Base-by-base conservation (phyloP, 805 yeast species). In the Yamadazyma tumulicola region DNA sequence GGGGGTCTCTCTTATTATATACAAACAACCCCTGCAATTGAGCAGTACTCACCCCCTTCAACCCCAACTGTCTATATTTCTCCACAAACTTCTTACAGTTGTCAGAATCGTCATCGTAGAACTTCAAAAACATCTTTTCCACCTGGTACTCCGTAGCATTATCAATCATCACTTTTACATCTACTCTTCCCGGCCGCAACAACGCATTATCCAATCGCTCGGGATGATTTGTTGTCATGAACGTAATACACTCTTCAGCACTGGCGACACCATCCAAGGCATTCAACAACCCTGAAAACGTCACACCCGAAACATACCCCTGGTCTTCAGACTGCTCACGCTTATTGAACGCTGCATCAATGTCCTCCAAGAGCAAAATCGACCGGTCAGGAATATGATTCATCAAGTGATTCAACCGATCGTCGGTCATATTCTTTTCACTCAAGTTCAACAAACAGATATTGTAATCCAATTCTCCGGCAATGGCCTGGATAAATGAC, bases 181-280 rank as follows among this genome's bases (percentile, higher is more conserved):
- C 98, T 20, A 93, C 81, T 59, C 98, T 73, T 2, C 98, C 98
- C 0, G 98, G 98, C 45, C 98, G 73, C 55, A 93, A 64, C 28
- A 93, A 72, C 0, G 98, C 98, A 1, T 96, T 87, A 51, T 93
- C 98, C 24, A 93, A 67, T 43, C 77, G 77, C 43, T 93, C 97
- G 0, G 97, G 96, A 53, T 93, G 98, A 59, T 93, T 93, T 14
- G 98, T 91, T 14, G 98, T 93, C 98, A 93, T 93, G 59, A 93
- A 93, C 0, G 97, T 91, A 21, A 93, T 72, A 29, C 96, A 83
- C 54, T 93, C 97, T 54, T 93, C 98, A 1, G 97, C 95, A 19
- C 96, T 85, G 3, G 97, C 93, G 12, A 93, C 97, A 30, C 98
- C 98, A 57, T 93, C 98, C 31, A 93, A 67, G 0, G 98, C 96